A percentile compares a stretch with the other conserved stretches of the same genome.
Evolutionary conservation across 495 filamentous ascomycete genomes (phyloP).

Genomic region (Aspergillus mulundensis): DNA sequence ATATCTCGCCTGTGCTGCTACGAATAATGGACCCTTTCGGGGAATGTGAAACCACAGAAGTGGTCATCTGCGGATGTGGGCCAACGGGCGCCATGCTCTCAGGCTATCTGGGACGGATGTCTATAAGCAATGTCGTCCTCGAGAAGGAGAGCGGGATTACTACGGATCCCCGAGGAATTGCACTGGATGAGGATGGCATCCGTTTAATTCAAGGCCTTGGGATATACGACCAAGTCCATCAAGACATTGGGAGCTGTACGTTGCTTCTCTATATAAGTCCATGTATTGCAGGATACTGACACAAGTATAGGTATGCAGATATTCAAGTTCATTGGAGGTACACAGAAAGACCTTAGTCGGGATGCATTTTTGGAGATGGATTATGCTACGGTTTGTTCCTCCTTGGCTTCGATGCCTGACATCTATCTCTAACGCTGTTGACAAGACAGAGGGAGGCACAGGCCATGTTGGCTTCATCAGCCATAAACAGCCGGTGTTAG

Average conservation of each 20-base stretch:
- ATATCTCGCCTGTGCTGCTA: too few relatives aligned
- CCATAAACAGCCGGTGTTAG: slow-evolving; percentile 26
- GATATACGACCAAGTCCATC: slow-evolving; percentile 35
- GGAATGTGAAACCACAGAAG: slow-evolving; percentile 27
- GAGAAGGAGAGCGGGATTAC: slow-evolving; percentile 44
- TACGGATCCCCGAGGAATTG: slow-evolving; percentile 49
- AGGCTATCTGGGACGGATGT: slow-evolving; percentile 26
- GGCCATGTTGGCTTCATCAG: slow-evolving; percentile 35
- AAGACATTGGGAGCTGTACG: slow-evolving; percentile 30
- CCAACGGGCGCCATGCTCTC: slow-evolving; percentile 37
- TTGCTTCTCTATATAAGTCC: background rate
- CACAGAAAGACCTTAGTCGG: slow-evolving; percentile 14
- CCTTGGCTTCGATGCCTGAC: background rate
- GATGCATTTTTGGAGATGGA: slow-evolving; percentile 27
- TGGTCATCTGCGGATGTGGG: slow-evolving; percentile 39
- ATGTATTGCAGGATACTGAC: background rate
- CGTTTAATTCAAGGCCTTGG: slow-evolving; percentile 44
- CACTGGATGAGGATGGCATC: slow-evolving; percentile 48
- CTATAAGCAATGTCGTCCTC: slow-evolving; percentile 31
- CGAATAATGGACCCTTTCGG: background rate
- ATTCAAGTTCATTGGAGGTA: slow-evolving; percentile 27
- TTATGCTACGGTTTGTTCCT: slow-evolving; percentile 21
- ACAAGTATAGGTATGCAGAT: slow-evolving; percentile 22
- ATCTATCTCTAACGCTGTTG: background rate
- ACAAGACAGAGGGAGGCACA: slow-evolving; percentile 30